Evolutionary conservation across 139 green algal species (phyloP).

Genomic region (Chlamydomonas sphaeroides): DNA sequence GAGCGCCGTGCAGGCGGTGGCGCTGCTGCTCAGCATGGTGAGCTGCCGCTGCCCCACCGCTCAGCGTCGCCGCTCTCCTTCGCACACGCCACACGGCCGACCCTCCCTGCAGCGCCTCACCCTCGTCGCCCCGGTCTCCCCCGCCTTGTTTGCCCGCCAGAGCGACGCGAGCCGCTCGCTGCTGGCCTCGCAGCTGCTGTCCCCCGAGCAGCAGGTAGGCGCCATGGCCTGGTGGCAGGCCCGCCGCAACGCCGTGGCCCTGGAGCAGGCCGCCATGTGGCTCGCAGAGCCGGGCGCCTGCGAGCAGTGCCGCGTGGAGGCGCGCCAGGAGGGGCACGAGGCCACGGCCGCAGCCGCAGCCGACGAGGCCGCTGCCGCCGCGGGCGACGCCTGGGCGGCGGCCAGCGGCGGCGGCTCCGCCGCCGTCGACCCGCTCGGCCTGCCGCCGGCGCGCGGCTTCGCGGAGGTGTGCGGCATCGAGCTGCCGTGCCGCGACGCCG

Average conservation of each 20-base stretch:
- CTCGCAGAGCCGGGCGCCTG: slow-evolving; percentile 5
- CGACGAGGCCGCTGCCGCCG: not conserved
- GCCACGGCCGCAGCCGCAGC: not conserved
- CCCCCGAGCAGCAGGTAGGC: slow-evolving; percentile 37
- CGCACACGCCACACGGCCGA: too few relatives aligned
- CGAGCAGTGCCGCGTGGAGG: not conserved
- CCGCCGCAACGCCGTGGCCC: slow-evolving; percentile 39
- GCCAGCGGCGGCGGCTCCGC: not conserved
- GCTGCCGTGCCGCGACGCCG: slow-evolving; percentile 45
- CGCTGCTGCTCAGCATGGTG: slow-evolving; percentile 57
- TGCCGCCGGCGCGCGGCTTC: slow-evolving; percentile 55
- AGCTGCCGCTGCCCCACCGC: not conserved
- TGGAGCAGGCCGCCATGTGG: slow-evolving; percentile 58
- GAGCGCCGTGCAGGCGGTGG: slow-evolving; percentile 54
- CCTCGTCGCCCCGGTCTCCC: too few relatives aligned
- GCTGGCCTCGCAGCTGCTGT: slow-evolving; percentile 46
- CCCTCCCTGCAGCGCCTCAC: too few relatives aligned
- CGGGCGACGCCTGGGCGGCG: slow-evolving; percentile 8
- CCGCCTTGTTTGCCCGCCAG: not conserved
- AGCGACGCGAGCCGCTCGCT: slow-evolving; percentile 13
- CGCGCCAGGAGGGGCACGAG: not conserved
- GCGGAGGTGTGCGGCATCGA: slow-evolving; percentile 71
- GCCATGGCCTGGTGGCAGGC: slow-evolving; percentile 51
- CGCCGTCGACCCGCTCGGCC: not conserved
- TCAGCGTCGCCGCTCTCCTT: too few relatives aligned